Base-by-base conservation (phyloP, 2,329 filamentous ascomycete genomes). In the Curvularia spicifera region DNA sequence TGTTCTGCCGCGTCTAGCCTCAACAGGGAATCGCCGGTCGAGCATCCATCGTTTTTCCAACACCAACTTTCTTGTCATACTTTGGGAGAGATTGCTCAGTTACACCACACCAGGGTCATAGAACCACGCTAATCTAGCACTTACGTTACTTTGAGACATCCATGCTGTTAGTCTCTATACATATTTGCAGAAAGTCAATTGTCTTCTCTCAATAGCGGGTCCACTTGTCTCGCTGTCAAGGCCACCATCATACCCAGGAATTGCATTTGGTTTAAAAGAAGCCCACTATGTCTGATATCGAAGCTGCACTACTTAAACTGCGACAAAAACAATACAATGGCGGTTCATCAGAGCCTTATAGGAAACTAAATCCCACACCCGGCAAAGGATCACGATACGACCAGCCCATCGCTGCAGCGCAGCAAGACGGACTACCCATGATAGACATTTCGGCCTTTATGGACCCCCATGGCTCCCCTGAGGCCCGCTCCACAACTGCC, bases 381-480 rank as follows among this genome's bases (percentile, higher is more conserved):
- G 50, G 51, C 9, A 39, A 47, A 5, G 55, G 51, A 20, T 28
- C 45, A 4, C 55, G 65, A 48, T 60, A 66, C 46, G 43, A 55
- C 29, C 54, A 59, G 15, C 63, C 66, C 29, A 64, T 65, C 13
- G 52, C 57, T 3, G 33, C 63, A 4, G 59, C 67, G 5, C 61
- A 65, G 15, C n/a, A 63, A 29, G 39, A 57, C 29, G 65, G 70
- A 8, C 69, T 80, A 5, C 79, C 78, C 3, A 76, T 74, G 8
- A 78, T 81, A 60, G 75, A 80, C 60, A 75, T 81, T 33, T 76
- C 77, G 1, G 58, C 77, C 4, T 80, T 76, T 59, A 63, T 79
- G 12, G 49, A 67, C 26, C 53, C 72, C 0, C 3, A 29, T 3
- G 64, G 68, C 1, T 33, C 70, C 4, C n/a, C 49, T 1, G 37